phyloP scores from a whole-genome alignment of 129 eudicot species.

The Helichrysum umbraculigerum region DNA sequence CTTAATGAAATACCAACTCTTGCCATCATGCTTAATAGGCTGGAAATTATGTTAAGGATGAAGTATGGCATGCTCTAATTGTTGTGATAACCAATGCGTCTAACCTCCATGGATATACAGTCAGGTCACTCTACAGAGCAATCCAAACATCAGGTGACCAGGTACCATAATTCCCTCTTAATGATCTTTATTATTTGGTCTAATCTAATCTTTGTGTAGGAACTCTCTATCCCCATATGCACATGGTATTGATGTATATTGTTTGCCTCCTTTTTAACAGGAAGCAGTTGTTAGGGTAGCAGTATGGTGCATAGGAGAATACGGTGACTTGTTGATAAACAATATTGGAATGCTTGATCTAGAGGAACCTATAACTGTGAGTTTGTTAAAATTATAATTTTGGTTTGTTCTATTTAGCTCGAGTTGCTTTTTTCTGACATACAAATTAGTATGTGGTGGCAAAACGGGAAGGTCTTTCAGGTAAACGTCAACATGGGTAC shows the following conservation, averaged over 20 bases:
- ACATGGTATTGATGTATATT: slow-evolving; percentile 11
- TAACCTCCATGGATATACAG: slow-evolving; percentile 91
- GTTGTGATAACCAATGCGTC: slow-evolving; percentile 88
- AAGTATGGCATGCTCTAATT: slow-evolving; percentile 91
- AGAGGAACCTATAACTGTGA: slow-evolving; percentile 88
- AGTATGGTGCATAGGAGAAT: slow-evolving; percentile 98
- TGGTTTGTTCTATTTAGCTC: background rate
- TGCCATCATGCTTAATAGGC: slow-evolving; percentile 63
- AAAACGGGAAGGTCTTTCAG: background rate
- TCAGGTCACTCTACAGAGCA: slow-evolving; percentile 75
- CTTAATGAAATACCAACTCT: slow-evolving; percentile 33
- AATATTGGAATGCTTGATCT: slow-evolving; percentile 71
- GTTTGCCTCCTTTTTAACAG: slow-evolving; percentile 42
- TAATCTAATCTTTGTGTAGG: background rate
- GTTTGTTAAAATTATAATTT: slow-evolving; percentile 6
- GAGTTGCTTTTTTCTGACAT: background rate
- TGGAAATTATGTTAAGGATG: slow-evolving; percentile 90
- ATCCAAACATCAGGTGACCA: slow-evolving; percentile 83
- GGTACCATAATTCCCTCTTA: slow-evolving; percentile 50
- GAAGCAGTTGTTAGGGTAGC: slow-evolving; percentile 92
- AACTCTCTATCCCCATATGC: background rate
- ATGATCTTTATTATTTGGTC: slow-evolving; percentile 18
- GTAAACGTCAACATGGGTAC: background rate
- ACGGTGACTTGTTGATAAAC: slow-evolving; percentile 91
- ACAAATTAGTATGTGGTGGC: background rate